Base-by-base conservation (phyloP, 768 basidiomycete species). In the Mycena indigotica region DNA sequence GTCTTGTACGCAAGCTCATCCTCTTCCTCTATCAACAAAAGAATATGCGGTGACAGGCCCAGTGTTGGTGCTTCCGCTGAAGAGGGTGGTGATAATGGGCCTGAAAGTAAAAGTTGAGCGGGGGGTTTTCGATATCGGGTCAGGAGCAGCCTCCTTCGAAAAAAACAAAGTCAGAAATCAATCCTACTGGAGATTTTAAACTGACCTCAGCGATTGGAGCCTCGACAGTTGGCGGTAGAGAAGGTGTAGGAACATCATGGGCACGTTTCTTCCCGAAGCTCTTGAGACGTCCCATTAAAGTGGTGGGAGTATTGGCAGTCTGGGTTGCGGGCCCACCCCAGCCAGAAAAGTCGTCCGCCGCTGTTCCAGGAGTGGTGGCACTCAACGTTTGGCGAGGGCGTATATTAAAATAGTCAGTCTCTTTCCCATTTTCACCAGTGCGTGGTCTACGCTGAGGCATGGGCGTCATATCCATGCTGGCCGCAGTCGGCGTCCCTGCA, bases 1-100 rank as follows among this genome's bases (percentile, higher is more conserved):
- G 83, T 86, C 2, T 79, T 81, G 84, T 89, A 95, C 25, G 87
- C 87, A 2, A 84, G 84, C 23, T 82, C 75, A 4, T 79, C 83
- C 69, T 96, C 95, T 67, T 96, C 93, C 2, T 90, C 86, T 44
- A 99, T 88, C 58, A 90, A 74, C 28, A 98, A 84, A 32, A 90
- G 78, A 10, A 72, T 58, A 24, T 91, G 71, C 0, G 79, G 77
- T 0, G 62, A 63, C 6, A 63, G 19, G 23, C 58, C 62, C 2
- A 63, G 50, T 10, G 62, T 63, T 45, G 96, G 96, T 0, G 84
- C 87, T 44, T 98, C 96, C 40, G 71, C 71, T 2, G 85, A 81
- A 0, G 84, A 64, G 1, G 95, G 91, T 3, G 93, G 92, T 15
- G 70, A 78, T 5, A 91, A 66, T 3, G 83, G 75, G 5, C 78